Conservation (phyloP, 2,329 filamentous ascomycete genomes). For the Rhynchosporium graminicola region DNA sequence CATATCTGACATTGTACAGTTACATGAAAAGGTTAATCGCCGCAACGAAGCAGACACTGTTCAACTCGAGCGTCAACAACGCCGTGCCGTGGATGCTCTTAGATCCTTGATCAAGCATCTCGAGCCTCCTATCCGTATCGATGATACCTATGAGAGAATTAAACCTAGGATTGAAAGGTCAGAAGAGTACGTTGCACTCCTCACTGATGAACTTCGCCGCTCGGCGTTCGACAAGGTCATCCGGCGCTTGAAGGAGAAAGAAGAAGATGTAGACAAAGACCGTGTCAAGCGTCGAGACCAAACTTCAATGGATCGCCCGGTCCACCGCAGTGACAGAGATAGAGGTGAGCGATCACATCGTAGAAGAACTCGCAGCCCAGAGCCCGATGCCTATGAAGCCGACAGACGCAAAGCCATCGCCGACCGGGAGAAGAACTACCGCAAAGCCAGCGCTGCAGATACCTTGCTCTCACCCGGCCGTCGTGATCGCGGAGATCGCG, state of each 20-base stretch:
- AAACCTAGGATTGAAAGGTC: constrained; percentile 75
- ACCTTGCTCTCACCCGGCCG: constrained; percentile 51
- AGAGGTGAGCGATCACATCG: constrained; percentile 68
- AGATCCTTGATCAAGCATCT: constrained; percentile 86
- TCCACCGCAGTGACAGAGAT: constrained; percentile 48
- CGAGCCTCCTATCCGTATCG: constrained; percentile 75
- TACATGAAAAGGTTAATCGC: constrained; percentile 83
- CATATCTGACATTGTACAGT: constrained; percentile 47
- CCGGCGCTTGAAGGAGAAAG: constrained; percentile 86
- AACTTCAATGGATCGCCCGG: constrained; percentile 46
- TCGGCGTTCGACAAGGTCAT: constrained; percentile 90
- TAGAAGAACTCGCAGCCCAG: constrained; percentile 81
- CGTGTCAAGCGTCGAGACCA: constrained; percentile 60
- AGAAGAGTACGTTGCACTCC: constrained; percentile 81
- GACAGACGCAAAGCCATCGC: constrained; percentile 92
- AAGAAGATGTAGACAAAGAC: constrained; percentile 76
- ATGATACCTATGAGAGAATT: constrained; percentile 88
- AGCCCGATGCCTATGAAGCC: constrained; percentile 91
- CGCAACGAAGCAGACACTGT: constrained; percentile 83
- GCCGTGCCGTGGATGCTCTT: constrained; percentile 79
- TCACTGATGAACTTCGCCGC: constrained; percentile 79
- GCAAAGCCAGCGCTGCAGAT: constrained; percentile 73
- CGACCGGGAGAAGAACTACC: constrained; percentile 90
- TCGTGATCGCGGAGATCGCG: constrained; percentile 40
- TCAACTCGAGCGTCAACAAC: constrained; percentile 80